Conservation (phyloP, 2,329 filamentous ascomycete species). For the Elsinoe perseae region DNA sequence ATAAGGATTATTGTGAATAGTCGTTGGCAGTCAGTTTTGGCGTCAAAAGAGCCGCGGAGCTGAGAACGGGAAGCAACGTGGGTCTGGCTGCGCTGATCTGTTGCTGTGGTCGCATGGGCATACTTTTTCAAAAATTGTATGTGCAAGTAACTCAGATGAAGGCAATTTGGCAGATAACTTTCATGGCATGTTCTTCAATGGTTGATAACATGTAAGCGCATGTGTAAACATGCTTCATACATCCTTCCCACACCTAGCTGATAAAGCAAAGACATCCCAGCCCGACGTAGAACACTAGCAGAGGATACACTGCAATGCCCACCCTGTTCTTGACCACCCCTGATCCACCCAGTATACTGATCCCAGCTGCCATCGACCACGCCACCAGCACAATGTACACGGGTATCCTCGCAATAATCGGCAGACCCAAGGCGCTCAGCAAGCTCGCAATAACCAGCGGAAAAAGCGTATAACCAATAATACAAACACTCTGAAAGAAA, state of each 20-base stretch:
- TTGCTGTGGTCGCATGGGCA: too few species aligned
- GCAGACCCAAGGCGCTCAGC: constrained; percentile 73
- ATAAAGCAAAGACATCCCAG: constrained; percentile 96
- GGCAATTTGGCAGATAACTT: too few species aligned
- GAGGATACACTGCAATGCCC: constrained; percentile 84
- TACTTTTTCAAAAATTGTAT: too few species aligned
- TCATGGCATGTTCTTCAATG: too few species aligned
- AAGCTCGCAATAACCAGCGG: constrained; percentile 88
- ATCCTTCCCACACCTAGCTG: constrained; percentile 51
- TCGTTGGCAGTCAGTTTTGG: not conserved
- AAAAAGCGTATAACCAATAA: constrained; percentile 97
- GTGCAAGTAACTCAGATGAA: too few species aligned
- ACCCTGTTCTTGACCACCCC: constrained; percentile 94
- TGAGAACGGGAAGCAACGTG: not conserved
- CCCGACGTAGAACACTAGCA: constrained; percentile 91
- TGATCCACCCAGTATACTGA: constrained; percentile 91
- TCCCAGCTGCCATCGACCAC: constrained; percentile 91
- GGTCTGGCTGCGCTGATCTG: not conserved
- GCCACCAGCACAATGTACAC: constrained; percentile 80
- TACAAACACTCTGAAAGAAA: constrained; percentile 94
- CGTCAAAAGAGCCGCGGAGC: not conserved
- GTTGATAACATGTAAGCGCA: not conserved
- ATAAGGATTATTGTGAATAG: not conserved
- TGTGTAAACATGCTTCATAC: not conserved
- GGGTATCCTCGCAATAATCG: constrained; percentile 75